A percentile compares a stretch with the other conserved stretches of the same genome.
Evolutionary conservation across 768 basidiomycete species (phyloP).

Genomic region (Phaffia australis): DNA sequence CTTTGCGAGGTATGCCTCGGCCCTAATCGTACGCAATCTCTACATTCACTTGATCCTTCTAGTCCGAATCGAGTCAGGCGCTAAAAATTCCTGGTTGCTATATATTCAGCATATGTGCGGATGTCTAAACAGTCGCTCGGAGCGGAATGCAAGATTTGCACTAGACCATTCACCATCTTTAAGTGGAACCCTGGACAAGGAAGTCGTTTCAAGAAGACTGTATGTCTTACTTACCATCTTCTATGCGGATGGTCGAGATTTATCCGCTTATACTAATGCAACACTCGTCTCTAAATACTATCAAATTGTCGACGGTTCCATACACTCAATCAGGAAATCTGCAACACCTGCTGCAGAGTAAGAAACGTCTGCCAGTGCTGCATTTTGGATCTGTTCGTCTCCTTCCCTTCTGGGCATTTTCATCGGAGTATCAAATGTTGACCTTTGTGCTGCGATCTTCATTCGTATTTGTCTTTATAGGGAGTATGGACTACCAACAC

Average conservation of each 20-base stretch:
- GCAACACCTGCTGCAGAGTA: slow-evolving; percentile 39
- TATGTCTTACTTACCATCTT: not conserved
- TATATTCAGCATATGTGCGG: slow-evolving; percentile 41
- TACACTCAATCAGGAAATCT: slow-evolving; percentile 11
- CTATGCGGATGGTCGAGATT: slow-evolving; percentile 46
- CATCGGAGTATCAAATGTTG: not conserved
- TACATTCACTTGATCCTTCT: slow-evolving; percentile 9
- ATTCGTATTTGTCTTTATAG: slow-evolving; percentile 23
- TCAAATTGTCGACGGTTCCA: slow-evolving; percentile 45
- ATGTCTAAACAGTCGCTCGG: slow-evolving; percentile 89
- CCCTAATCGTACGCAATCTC: slow-evolving; percentile 65
- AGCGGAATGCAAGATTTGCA: slow-evolving; percentile 91
- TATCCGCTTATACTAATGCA: slow-evolving; percentile 66
- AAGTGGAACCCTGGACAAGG: slow-evolving; percentile 95
- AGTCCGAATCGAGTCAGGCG: not conserved
- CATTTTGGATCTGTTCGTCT: slow-evolving; percentile 61
- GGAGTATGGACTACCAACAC: slow-evolving; percentile 89
- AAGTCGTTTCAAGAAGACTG: slow-evolving; percentile 84
- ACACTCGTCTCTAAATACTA: not conserved
- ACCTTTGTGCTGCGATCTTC: not conserved
- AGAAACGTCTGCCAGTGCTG: slow-evolving; percentile 98
- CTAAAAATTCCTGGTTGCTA: not conserved
- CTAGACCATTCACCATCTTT: slow-evolving; percentile 83
- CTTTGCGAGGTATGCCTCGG: slow-evolving; percentile 74
- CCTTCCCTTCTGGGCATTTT: not conserved